phyloP scores from a whole-genome alignment of 2,329 filamentous ascomycete species.

The Madurella mycetomatis region DNA sequence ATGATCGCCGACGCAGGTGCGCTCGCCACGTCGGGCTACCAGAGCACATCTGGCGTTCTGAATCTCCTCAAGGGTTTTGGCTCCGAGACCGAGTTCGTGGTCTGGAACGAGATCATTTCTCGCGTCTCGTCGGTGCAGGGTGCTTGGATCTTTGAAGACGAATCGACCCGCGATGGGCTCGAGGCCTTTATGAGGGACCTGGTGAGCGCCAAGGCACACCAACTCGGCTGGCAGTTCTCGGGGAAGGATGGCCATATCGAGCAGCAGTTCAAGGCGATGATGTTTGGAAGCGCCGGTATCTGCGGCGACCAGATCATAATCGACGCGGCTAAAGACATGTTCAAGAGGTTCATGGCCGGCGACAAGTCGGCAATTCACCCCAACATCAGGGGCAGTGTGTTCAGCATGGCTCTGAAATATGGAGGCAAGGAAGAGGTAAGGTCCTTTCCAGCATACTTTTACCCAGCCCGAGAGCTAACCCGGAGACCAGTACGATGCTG shows the following conservation, averaged over 20 bases:
- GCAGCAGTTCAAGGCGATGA: slow-evolving; percentile 89
- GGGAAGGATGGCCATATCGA: slow-evolving; percentile 82
- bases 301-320: slow-evolving; percentile 75
- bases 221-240: slow-evolving; percentile 83
- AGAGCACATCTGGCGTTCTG: slow-evolving; percentile 85
- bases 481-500: slow-evolving; percentile 61
- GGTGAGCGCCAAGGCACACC: slow-evolving; percentile 73
- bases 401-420: slow-evolving; percentile 76
- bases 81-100: slow-evolving; percentile 80
- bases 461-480: slow-evolving; percentile 22
- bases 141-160: slow-evolving; percentile 85
- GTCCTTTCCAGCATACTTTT: slow-evolving; percentile 6
- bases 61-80: slow-evolving; percentile 83
- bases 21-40: slow-evolving; percentile 82
- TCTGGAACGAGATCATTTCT: slow-evolving; percentile 88
- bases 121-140: slow-evolving; percentile 73
- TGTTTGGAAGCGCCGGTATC: slow-evolving; percentile 80
- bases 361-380: slow-evolving; percentile 82
- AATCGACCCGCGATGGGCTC: slow-evolving; percentile 66
- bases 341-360: slow-evolving; percentile 74
- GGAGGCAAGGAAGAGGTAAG: slow-evolving; percentile 76
- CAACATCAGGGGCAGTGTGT: slow-evolving; percentile 84
- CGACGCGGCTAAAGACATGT: slow-evolving; percentile 82
- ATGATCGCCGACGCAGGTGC: slow-evolving; percentile 94
- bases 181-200: slow-evolving; percentile 80